Conservation (phyloP, 306 rosid species). For the Hippophae gyantsensis region DNA sequence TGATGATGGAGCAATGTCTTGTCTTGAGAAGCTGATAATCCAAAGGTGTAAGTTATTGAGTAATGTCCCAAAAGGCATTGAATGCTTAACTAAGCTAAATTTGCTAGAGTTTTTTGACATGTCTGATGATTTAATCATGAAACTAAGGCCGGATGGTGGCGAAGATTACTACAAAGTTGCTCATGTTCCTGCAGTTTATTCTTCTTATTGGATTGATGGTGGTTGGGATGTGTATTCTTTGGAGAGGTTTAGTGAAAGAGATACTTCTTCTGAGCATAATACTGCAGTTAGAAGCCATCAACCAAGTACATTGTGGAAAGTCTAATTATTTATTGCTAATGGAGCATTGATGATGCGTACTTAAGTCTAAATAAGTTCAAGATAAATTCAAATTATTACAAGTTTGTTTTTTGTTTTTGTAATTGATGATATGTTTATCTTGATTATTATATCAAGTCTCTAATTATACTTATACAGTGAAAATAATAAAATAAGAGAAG, state of each 20-base stretch:
- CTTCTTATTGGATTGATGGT: slow-evolving; percentile 11
- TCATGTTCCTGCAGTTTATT: slow-evolving; percentile 15
- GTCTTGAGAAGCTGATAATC: slow-evolving; percentile 16
- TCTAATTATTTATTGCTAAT: background rate
- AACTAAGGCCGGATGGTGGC: slow-evolving; percentile 13
- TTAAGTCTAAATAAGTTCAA: too few relatives aligned
- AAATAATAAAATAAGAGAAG: too few relatives aligned
- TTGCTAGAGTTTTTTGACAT: slow-evolving; percentile 14
- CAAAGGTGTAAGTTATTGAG: slow-evolving; percentile 12
- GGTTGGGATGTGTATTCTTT: slow-evolving; percentile 22
- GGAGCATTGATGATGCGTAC: too few relatives aligned
- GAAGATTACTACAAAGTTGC: slow-evolving; percentile 17
- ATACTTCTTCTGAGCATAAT: background rate
- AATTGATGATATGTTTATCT: too few relatives aligned
- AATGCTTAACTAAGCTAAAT: slow-evolving; percentile 3
- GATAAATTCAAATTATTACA: too few relatives aligned
- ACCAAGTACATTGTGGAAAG: slow-evolving; percentile 18
- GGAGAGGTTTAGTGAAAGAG: slow-evolving; percentile 12
- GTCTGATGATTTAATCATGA: slow-evolving; percentile 17
- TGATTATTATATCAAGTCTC: too few relatives aligned
- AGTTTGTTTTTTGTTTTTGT: too few relatives aligned
- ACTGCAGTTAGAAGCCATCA: background rate
- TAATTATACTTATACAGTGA: too few relatives aligned
- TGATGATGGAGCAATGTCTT: slow-evolving; percentile 19
- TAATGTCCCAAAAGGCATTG: slow-evolving; percentile 17